Conservation (phyloP, 164 flowering plant species). For the Cinnamomum chago region DNA sequence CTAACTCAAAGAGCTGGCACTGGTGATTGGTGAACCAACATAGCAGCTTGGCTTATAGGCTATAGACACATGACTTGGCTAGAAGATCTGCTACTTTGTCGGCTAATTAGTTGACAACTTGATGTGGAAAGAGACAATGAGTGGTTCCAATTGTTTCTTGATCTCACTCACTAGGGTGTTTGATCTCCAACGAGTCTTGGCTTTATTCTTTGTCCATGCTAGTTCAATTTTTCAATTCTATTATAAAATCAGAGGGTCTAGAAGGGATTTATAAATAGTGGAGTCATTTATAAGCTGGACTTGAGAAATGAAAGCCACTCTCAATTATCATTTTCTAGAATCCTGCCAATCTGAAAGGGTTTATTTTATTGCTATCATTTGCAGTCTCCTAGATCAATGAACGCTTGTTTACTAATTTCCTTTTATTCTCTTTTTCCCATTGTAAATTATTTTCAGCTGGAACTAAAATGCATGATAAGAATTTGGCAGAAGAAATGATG, state of each 20-base stretch:
- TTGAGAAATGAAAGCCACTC: not conserved
- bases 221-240: too few relatives aligned
- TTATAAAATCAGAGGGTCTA: too few relatives aligned
- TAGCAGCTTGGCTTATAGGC: not conserved
- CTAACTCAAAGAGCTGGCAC: not conserved
- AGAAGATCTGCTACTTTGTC: not conserved
- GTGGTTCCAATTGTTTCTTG: not conserved
- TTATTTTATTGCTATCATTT: not conserved
- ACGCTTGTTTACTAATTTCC: not conserved
- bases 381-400: too few relatives aligned
- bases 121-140: not conserved
- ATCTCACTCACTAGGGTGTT: not conserved
- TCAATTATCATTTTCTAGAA: not conserved
- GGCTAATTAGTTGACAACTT: not conserved
- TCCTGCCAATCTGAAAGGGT: not conserved
- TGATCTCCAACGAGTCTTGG: too few relatives aligned
- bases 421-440: not conserved
- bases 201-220: too few relatives aligned
- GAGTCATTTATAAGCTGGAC: too few relatives aligned
- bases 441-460: conserved; percentile 11
- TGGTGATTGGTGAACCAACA: not conserved
- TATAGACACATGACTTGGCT: not conserved
- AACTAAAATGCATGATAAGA: conserved; percentile 10
- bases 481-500: conserved; percentile 19
- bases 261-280: too few relatives aligned